Conservation (phyloP, 2,329 filamentous ascomycete species). For the Hypoxylon sp. region DNA sequence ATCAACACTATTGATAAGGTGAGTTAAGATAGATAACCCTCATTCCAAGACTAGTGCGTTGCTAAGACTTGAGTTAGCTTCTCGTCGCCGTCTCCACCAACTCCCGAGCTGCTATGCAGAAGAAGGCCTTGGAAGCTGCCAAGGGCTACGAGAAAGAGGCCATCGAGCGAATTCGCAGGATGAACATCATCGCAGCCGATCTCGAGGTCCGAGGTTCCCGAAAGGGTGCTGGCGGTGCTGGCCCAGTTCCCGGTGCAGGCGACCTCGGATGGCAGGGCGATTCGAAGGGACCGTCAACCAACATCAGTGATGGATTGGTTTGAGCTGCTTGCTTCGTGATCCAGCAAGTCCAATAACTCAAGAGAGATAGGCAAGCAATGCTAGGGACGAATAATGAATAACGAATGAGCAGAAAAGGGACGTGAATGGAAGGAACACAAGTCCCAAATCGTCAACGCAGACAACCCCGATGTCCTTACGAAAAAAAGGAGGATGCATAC, state of each 20-base stretch:
- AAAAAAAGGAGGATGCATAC: not conserved
- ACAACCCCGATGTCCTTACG: not conserved
- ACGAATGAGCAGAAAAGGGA: not conserved
- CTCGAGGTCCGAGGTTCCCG: slow-evolving; percentile 69
- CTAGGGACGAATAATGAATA: no score
- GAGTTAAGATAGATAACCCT: slow-evolving; percentile 39
- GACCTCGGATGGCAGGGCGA: slow-evolving; percentile 41
- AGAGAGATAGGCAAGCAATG: no score
- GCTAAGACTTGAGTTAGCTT: slow-evolving; percentile 56
- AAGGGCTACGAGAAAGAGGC: slow-evolving; percentile 78
- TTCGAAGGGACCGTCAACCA: slow-evolving; percentile 18
- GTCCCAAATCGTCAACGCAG: no score
- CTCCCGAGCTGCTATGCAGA: slow-evolving; percentile 74
- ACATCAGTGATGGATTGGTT: no score
- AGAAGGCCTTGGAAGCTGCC: slow-evolving; percentile 71
- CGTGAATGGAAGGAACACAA: not conserved
- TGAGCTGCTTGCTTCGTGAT: no score
- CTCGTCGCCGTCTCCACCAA: slow-evolving; percentile 76
- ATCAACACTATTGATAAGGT: slow-evolving; percentile 85
- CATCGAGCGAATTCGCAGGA: slow-evolving; percentile 77
- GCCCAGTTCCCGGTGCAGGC: slow-evolving; percentile 34
- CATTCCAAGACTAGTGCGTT: slow-evolving; percentile 21
- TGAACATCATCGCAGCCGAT: slow-evolving; percentile 78
- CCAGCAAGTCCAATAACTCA: no score
- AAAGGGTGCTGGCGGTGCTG: slow-evolving; percentile 24